A percentile compares a stretch with the other conserved stretches of the same genome.
Evolutionary conservation across 2,329 filamentous ascomycete species (phyloP).

Genomic region (Coniochaeta sp.): DNA sequence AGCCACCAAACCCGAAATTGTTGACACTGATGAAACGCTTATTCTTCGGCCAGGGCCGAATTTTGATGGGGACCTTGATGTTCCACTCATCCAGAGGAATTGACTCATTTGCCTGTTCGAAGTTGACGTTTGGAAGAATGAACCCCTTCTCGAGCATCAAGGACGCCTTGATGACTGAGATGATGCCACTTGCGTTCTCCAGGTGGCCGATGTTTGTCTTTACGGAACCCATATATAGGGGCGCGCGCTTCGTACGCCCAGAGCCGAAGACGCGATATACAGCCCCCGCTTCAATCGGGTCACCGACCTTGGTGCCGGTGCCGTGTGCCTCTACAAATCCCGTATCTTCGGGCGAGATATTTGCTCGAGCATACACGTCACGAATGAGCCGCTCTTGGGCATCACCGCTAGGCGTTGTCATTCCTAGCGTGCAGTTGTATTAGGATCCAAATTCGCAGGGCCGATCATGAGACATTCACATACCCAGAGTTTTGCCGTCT

Average conservation of each 20-base stretch:
- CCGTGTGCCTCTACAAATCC: conserved; percentile 35
- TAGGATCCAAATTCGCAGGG: neutral
- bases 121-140: conserved; percentile 22
- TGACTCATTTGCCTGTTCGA: conserved; percentile 17
- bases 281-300: conserved; percentile 36
- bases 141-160: conserved; percentile 20
- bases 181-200: conserved; percentile 27
- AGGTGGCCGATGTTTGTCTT: conserved; percentile 26
- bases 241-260: neutral
- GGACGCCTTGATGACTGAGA: conserved; percentile 24
- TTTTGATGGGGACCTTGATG: conserved; percentile 14
- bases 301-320: conserved; percentile 38
- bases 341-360: conserved; percentile 14
- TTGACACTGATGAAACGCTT: conserved; percentile 23
- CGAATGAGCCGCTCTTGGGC: conserved; percentile 25
- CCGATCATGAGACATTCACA: neutral
- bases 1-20: conserved; percentile 37
- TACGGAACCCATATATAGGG: conserved; percentile 13
- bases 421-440: conserved; percentile 28
- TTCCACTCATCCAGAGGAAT: conserved; percentile 19
- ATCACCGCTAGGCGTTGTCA: conserved; percentile 29
- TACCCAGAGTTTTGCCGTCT: conserved; percentile 8
- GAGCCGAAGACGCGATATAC: conserved; percentile 17
- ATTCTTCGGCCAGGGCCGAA: conserved; percentile 6
- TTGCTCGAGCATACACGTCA: conserved; percentile 21